phyloP scores from a whole-genome alignment of 257 asterid species.

The Capsicum rhomboideum region DNA sequence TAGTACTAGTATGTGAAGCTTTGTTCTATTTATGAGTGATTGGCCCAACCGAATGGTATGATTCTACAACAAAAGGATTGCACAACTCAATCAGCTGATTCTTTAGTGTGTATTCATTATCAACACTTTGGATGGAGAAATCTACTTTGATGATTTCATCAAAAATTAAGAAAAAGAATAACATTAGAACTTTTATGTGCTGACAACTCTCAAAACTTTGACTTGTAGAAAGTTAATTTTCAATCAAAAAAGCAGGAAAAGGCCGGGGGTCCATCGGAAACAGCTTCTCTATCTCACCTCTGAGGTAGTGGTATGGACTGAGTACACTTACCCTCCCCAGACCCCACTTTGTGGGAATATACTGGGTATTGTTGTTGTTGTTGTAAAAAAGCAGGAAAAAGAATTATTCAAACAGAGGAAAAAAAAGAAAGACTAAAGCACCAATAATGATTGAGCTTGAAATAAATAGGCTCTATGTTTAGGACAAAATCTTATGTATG shows the following conservation, averaged over 20 bases:
- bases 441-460: neutral
- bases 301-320: too few species aligned
- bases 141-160: neutral
- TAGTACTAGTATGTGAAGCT: neutral
- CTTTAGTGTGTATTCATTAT: neutral
- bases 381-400: too few species aligned
- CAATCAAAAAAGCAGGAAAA: neutral
- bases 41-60: neutral
- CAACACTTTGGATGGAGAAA: neutral
- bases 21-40: too few species aligned
- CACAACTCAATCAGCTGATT: neutral
- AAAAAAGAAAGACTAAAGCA: too few species aligned
- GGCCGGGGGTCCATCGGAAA: too few species aligned
- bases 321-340: too few species aligned
- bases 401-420: neutral
- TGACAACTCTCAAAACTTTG: neutral
- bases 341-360: too few species aligned
- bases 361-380: too few species aligned
- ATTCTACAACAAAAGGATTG: neutral
- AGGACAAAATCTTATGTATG: neutral
- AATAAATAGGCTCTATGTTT: neutral
- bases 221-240: neutral
- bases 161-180: too few species aligned
- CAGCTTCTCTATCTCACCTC: too few species aligned
- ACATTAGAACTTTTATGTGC: neutral